Evolutionary conservation across 2,329 filamentous ascomycete genomes (phyloP).

Genomic region (Chaetomium sp.): DNA sequence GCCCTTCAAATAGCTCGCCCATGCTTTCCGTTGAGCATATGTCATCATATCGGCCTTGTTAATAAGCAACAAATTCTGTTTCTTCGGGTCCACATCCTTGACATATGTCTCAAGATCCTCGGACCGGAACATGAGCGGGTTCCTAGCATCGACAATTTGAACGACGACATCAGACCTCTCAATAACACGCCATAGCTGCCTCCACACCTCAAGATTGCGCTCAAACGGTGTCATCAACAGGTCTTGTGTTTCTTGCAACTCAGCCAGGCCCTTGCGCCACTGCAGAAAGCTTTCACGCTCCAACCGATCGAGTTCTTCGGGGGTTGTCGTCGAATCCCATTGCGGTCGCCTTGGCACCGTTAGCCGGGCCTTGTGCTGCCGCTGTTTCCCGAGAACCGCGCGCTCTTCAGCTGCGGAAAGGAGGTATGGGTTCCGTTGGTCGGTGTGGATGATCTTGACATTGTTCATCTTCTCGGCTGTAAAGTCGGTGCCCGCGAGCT

Average conservation of each 20-base stretch:
- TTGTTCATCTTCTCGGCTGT: slow-evolving; percentile 99
- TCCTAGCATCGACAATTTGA: slow-evolving; percentile 95
- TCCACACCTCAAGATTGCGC: slow-evolving; percentile 94
- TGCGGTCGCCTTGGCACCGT: slow-evolving; percentile 84
- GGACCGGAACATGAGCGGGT: slow-evolving; percentile 87
- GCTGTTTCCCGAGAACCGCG: slow-evolving; percentile 71
- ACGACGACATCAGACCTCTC: slow-evolving; percentile 93
- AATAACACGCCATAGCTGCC: slow-evolving; percentile 96
- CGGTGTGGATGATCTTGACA: slow-evolving; percentile 95
- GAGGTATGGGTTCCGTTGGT: slow-evolving; percentile 92
- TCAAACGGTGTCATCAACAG: slow-evolving; percentile 97
- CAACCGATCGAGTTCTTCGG: slow-evolving; percentile 67
- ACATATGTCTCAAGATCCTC: slow-evolving; percentile 93
- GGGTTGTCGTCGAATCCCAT: slow-evolving; percentile 83
- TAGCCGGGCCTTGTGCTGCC: slow-evolving; percentile 67
- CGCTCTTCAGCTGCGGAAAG: slow-evolving; percentile 80
- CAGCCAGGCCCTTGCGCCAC: slow-evolving; percentile 85
- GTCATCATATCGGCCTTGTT: slow-evolving; percentile 99
- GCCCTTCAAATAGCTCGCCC: slow-evolving; percentile 80
- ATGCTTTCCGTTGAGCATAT: slow-evolving; percentile 67
- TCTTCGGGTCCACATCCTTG: slow-evolving; percentile 80
- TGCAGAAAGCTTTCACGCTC: slow-evolving; percentile 78
- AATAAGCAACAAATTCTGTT: slow-evolving; percentile 86
- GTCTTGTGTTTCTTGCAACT: slow-evolving; percentile 89
- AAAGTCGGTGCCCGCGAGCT: slow-evolving; percentile 97